Percentiles rank a stretch among this genome's conserved stretches.
phyloP scores from a whole-genome alignment of 495 filamentous ascomycete species.

The Penicillium parvum region DNA sequence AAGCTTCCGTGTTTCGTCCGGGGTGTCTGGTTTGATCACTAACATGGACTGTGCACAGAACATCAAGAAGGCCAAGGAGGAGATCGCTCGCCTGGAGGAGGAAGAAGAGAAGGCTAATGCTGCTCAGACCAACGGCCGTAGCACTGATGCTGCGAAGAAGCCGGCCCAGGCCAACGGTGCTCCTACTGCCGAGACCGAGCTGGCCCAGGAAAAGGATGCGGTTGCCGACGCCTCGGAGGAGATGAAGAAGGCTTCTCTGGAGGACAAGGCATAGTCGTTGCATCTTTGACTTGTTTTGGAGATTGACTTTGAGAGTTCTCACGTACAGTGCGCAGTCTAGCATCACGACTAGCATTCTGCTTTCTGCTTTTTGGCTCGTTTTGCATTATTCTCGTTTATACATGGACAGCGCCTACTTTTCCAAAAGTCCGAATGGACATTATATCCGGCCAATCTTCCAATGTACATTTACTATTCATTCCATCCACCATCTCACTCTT shows the following conservation, averaged over 20 bases:
- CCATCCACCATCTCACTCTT: too few species aligned
- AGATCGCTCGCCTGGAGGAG: slow-evolving; percentile 61
- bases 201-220: slow-evolving; percentile 55
- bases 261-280: slow-evolving; percentile 43
- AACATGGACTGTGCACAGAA: slow-evolving; percentile 48
- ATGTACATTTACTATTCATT: too few species aligned
- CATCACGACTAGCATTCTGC: slow-evolving; percentile 17
- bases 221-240: slow-evolving; percentile 54
- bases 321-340: slow-evolving; percentile 18
- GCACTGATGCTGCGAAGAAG: slow-evolving; percentile 49
- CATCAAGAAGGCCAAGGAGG: slow-evolving; percentile 64
- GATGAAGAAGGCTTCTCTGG: slow-evolving; percentile 54
- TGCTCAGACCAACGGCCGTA: slow-evolving; percentile 24
- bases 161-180: slow-evolving; percentile 51
- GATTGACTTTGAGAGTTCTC: slow-evolving; percentile 1
- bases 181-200: slow-evolving; percentile 49
- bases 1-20: slow-evolving; percentile 25
- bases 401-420: slow-evolving; percentile 20
- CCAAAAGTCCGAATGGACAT: slow-evolving; percentile 19
- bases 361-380: slow-evolving; percentile 9
- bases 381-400: slow-evolving; percentile 25
- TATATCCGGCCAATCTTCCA: too few species aligned
- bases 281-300: neutral
- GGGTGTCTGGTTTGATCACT: slow-evolving; percentile 12
- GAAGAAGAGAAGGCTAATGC: slow-evolving; percentile 44